Evolutionary conservation across 2,329 filamentous ascomycete genomes (phyloP).

Genomic region (Colletotrichum sp.): DNA sequence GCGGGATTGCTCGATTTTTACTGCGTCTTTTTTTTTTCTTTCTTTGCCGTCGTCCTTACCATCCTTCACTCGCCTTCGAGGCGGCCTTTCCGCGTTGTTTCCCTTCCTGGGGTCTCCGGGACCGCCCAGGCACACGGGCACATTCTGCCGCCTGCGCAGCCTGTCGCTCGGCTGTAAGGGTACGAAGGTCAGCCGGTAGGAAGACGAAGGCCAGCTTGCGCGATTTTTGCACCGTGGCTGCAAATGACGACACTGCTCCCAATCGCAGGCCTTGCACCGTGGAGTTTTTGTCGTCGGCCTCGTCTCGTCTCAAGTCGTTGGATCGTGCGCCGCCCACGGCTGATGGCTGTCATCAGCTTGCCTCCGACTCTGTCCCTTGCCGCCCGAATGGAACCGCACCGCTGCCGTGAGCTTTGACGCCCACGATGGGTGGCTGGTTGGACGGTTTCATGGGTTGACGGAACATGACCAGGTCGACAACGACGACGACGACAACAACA

Average conservation of each 20-base stretch:
- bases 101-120: slow-evolving; percentile 12
- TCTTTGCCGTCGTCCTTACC: background rate
- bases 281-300: background rate
- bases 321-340: background rate
- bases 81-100: slow-evolving; percentile 5
- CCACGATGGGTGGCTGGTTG: background rate
- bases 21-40: background rate
- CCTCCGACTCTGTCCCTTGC: background rate
- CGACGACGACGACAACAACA: background rate
- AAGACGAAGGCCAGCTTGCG: slow-evolving; percentile 1
- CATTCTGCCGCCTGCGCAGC: background rate
- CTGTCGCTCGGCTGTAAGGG: background rate
- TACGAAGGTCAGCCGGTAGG: background rate
- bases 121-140: background rate
- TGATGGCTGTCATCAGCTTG: background rate
- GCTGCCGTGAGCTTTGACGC: background rate
- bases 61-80: background rate
- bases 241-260: slow-evolving; percentile 16
- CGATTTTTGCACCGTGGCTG: slow-evolving; percentile 15
- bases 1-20: background rate
- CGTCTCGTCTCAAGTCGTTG: background rate
- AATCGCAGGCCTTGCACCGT: background rate
- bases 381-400: background rate
- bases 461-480: background rate
- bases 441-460: background rate